Evolutionary conservation across 2,329 filamentous ascomycete species (phyloP).

Genomic region (Pezicula radicicola): DNA sequence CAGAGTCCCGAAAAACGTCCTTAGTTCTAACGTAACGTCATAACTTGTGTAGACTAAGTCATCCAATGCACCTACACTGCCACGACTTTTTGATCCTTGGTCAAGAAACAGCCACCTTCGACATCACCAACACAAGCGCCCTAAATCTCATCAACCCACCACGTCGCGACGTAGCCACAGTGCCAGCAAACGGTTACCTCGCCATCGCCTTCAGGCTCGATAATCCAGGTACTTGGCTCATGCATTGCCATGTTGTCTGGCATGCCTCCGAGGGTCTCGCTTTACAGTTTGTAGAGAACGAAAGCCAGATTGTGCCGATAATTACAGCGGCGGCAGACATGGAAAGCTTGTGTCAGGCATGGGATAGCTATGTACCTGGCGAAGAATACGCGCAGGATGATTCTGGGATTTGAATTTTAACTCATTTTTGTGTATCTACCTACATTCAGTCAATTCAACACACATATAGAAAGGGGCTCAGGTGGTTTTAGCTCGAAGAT

Average conservation of each 20-base stretch:
- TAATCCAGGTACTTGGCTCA: constrained; percentile 29
- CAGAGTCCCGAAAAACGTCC: too few species aligned
- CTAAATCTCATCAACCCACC: constrained; percentile 40
- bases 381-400: constrained; percentile 19
- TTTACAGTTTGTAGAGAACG: constrained; percentile 43
- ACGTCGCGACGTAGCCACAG: constrained; percentile 48
- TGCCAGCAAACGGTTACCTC: constrained; percentile 31
- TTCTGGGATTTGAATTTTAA: constrained; percentile 16
- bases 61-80: constrained; percentile 46
- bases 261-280: constrained; percentile 52
- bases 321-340: constrained; percentile 14
- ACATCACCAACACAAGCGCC: constrained; percentile 21
- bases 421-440: too few species aligned
- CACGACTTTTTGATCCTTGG: constrained; percentile 46
- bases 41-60: constrained; percentile 9
- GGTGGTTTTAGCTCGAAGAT: too few species aligned
- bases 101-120: constrained; percentile 38
- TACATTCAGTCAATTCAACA: too few species aligned
- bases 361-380: constrained; percentile 13
- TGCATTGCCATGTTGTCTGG: too few species aligned
- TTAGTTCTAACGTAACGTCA: too few species aligned
- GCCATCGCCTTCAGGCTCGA: constrained; percentile 29
- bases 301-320: constrained; percentile 13
- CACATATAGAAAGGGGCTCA: too few species aligned
- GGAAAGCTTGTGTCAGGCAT: constrained; percentile 18